Evolutionary conservation across 768 basidiomycete genomes (phyloP), one percentile per base, ranked within the genome.

Genomic region (Lentinula aciculospora): DNA sequence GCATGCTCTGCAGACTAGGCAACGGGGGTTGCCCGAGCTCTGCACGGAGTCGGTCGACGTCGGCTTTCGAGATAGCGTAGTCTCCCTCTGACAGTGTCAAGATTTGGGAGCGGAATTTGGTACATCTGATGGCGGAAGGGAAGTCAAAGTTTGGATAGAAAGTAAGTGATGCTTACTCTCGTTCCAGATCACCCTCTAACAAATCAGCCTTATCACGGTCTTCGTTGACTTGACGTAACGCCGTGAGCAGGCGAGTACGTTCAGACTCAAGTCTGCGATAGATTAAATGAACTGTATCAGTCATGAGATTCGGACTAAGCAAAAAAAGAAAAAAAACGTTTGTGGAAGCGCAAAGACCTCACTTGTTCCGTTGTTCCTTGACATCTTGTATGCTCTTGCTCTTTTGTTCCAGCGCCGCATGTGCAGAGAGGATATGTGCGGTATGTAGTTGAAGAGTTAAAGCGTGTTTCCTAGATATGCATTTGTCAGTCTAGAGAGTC

Each of bases 341-440:
- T 8, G 37, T 3, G 32, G 17, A 4, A 59, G 40, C 6, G 61
- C 25, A 42, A 27, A 32, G 36, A 73, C 82, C n/a, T 45, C 66
- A 91, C 90, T 88, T 86, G 69, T 92, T 91, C 70, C 86, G 87
- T 73, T 93, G 91, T 69, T 91, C 90, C 55, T 81, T 82, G 45
- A 93, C 74, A 66, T 92, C 90, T 71, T 92, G 87, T 15, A 93
- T 82, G 7, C 86, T 81, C 62, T 84, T 89, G 61, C 80, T 80
- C 68, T 91, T 92, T 67, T 87, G 82, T 60, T 92, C 88, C 4
- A 93, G 74, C 29, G 85, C 80, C 1, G 88, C 84, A 67, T 93
- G 90, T 5, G 89, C 89, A 7, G 91, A 90, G 2, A 93, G 74
- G 42, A 93, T 90, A 67, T 93, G 89, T 9, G 92, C 90, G 9